Percentiles rank a stretch among this genome's conserved stretches.
Evolutionary conservation across 2,329 filamentous ascomycete genomes (phyloP).

Genomic region (Colletotrichum incanum): DNA sequence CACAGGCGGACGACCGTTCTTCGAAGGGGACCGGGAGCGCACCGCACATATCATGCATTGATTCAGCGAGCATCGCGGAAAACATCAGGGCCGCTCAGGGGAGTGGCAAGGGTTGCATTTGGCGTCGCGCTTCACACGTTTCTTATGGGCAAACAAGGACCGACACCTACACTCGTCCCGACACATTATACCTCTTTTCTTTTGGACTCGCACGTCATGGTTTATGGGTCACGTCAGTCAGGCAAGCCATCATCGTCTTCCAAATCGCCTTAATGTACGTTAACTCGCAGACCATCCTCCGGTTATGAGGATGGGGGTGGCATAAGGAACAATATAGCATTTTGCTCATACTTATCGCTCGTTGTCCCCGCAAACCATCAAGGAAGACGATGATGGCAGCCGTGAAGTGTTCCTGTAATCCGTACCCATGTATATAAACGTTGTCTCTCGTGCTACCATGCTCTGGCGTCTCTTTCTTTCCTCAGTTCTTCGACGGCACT

Average conservation of each 20-base stretch:
- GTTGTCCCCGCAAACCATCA: constrained; percentile 46
- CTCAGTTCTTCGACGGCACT: constrained; percentile 31
- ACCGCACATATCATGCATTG: constrained; percentile 42
- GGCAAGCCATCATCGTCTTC: constrained; percentile 82
- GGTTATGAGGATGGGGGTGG: constrained; percentile 52
- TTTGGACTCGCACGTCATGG: constrained; percentile 51
- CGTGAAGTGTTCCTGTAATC: constrained; percentile 64
- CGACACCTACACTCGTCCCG: constrained; percentile 45
- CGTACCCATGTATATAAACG: constrained; percentile 60
- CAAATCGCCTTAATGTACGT: constrained; percentile 75
- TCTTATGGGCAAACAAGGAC: constrained; percentile 42
- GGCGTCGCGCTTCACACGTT: constrained; percentile 43
- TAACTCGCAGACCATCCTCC: constrained; percentile 64
- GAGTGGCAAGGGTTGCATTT: constrained; percentile 52
- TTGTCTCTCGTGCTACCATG: constrained; percentile 47
- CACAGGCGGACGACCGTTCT: constrained; percentile 26
- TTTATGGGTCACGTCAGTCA: constrained; percentile 62
- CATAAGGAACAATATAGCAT: constrained; percentile 65
- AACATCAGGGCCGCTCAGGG: constrained; percentile 42
- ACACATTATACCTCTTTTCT: constrained; percentile 44
- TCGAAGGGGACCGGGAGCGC: constrained; percentile 33
- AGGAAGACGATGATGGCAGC: constrained; percentile 76
- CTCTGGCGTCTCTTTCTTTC: constrained; percentile 46
- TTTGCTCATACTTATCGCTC: constrained; percentile 54
- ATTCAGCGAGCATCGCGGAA: constrained; percentile 63